These are phyloP conservation scores for Naganishia antarctica DNA, from an alignment of 768 basidiomycete genomes.

Conservation along the genomic window DNA sequence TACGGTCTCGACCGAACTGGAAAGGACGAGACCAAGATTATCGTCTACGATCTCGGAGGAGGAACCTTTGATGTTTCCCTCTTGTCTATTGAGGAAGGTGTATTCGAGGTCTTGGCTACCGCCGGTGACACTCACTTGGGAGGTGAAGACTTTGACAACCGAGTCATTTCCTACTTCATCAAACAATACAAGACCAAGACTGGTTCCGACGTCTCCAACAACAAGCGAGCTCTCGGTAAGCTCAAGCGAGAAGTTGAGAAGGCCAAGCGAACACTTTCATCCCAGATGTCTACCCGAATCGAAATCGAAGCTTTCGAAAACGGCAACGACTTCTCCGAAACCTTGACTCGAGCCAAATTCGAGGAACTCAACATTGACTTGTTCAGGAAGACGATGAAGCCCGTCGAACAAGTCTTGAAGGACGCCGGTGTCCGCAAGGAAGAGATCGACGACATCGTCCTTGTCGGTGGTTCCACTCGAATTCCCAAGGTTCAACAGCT, in stretches of 20 bases:
- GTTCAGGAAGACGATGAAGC: conserved; percentile 99
- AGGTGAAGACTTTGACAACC: conserved; percentile 97
- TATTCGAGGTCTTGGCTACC: conserved; percentile 97
- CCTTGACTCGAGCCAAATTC: conserved; percentile 95
- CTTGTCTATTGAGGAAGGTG: conserved; percentile 91
- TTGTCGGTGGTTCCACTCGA: conserved; percentile 97
- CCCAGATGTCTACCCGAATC: conserved; percentile 80
- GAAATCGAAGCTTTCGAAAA: conserved; percentile 95
- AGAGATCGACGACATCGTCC: conserved; percentile 88
- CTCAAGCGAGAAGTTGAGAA: conserved; percentile 91
- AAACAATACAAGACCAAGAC: conserved; percentile 96
- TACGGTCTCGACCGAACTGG: conserved; percentile 98
- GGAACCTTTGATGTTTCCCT: conserved; percentile 98
- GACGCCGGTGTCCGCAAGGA: conserved; percentile 98
- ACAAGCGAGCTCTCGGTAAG: conserved; percentile 80
- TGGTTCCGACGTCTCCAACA: conserved; percentile 71
- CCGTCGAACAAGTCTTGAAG: conserved; percentile 97
- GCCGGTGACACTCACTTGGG: conserved; percentile 98
- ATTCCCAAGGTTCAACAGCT: conserved; percentile 96
- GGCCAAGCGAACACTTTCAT: conserved; percentile 87
- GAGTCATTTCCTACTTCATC: conserved; percentile 92
- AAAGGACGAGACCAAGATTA: conserved; percentile 81
- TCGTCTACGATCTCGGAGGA: conserved; percentile 97
- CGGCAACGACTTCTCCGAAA: conserved; percentile 95
- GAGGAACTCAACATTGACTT: conserved; percentile 98